These are phyloP conservation scores for Ambrosiella beaveri DNA, from an alignment of 2,329 filamentous ascomycete genomes.

Conservation along the genomic window DNA sequence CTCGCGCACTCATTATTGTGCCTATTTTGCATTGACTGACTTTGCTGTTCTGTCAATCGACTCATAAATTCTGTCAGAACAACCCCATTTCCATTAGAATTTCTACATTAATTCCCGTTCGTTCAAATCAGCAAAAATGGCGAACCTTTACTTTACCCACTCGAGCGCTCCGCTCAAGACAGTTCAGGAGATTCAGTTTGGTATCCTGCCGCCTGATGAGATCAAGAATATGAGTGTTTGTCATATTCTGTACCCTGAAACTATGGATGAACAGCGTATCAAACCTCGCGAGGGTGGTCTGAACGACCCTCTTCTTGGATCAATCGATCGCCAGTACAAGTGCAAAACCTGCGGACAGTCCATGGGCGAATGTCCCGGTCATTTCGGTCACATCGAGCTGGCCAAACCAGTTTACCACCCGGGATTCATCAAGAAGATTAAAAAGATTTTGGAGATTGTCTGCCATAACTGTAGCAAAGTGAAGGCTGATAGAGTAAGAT, in stretches of 20 bases:
- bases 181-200: slow-evolving; percentile 98
- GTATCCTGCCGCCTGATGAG: slow-evolving; percentile 91
- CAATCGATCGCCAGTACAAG: slow-evolving; percentile 87
- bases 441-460: slow-evolving; percentile 96
- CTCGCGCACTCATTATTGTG: neutral
- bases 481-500: slow-evolving; percentile 93
- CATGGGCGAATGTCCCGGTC: slow-evolving; percentile 89
- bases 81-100: neutral
- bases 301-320: slow-evolving; percentile 89
- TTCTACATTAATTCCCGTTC: slow-evolving; percentile 2
- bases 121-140: slow-evolving; percentile 45
- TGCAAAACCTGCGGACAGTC: slow-evolving; percentile 93
- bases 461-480: slow-evolving; percentile 99
- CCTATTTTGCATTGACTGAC: neutral
- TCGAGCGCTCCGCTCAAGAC: slow-evolving; percentile 93
- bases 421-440: slow-evolving; percentile 97
- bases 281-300: slow-evolving; percentile 81
- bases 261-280: slow-evolving; percentile 90
- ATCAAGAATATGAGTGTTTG: slow-evolving; percentile 98
- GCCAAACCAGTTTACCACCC: slow-evolving; percentile 87
- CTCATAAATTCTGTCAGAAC: neutral
- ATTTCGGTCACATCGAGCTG: slow-evolving; percentile 97
- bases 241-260: slow-evolving; percentile 95
- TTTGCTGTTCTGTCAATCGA: neutral
- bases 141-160: slow-evolving; percentile 78